Evolutionary conservation across 2,329 filamentous ascomycete genomes (phyloP), one percentile per base, ranked within the genome.

Genomic region (Talaromyces pinophilus): DNA sequence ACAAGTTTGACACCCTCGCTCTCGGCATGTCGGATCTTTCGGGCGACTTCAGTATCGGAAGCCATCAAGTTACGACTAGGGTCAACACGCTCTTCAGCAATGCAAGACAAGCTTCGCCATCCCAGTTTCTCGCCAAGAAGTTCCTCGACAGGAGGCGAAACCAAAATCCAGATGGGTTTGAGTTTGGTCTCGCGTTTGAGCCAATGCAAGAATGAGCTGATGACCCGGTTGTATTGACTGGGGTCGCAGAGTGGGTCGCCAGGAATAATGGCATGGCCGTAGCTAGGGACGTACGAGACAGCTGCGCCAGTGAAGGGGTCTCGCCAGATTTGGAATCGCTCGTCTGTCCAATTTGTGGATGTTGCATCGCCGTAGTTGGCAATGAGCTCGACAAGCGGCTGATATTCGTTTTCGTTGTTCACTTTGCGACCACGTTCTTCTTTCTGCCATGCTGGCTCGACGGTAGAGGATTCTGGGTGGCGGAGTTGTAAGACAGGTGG

Each of bases 281-380:
- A 88, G 70, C 90, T 87, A 55, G 88, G 87, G 1, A 95, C 91
- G 74, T 92, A 97, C 11, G 92, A 91, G 40, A 97, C 85, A 5
- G 93, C 93, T 0, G 93, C 93, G 59, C 93, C 93, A 1, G 91
- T 94, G 40, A 82, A 77, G 25, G 86, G 80, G 74, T 97, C 92
- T 35, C 93, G 89, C 92, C 92, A 97, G 66, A 96, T 88, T 74
- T 92, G 85, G 77, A 93, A 97, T 6, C 92, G 88, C 6, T 93
- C 91, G 76, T 97, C 93, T 7, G 95, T 86, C 92, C 93, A 97
- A 0, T 92, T 95, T 0, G 93, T 97, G 74, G 96, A 96, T 59
- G 92, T 93, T 1, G 93, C 92, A 78, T 97, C 93, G 69, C 93
- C 93, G 72, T 97, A 97, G 78, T 97, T 97, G 74, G 92, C 92